Base-by-base conservation (phyloP, 2,329 filamentous ascomycete species). In the Xylaria sp. region DNA sequence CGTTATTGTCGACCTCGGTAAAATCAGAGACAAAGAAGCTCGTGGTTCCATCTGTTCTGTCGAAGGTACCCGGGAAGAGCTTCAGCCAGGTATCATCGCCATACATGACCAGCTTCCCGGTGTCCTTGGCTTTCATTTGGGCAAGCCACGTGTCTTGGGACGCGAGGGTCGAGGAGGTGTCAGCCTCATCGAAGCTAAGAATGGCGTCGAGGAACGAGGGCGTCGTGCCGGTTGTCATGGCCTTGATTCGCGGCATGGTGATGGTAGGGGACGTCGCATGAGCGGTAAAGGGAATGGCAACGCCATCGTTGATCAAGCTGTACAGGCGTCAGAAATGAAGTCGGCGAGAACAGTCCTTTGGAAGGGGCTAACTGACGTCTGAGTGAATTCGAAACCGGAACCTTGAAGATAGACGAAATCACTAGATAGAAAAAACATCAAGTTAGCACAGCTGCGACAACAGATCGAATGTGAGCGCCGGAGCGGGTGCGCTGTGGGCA, bases 11-110 rank as follows among this genome's bases (percentile, higher is more conserved):
- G 73, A 99, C 97, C 84, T 99, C 94, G 59, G 93, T 97, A 77
- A 98, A 99, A 80, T 99, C 96, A 80, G 96, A 94, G 75, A 99
- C 96, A 81, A 98, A 99, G 81, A 99, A 99, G 82, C 95, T 98
- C 66, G 94, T 94, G 1, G 96, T 99, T 57, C 97, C 96, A 81
- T 99, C 97, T 60, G 90, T 86, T 50, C 94, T 90, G 74, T 91
- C 89, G 82, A 99, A 99, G 57, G 92, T 94, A 18, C 88, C 89
- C 0, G 96, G 96, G 76, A 99, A 99, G 15, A 99, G 86, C 83
- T 98, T 98, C 74, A 99, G 84, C 97, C 96, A 99, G 23, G 96
- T 99, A 80, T 99, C 96, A 77, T 99, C 96, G 58, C 96, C 96
- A 78, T 96, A 98, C 91, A 99, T 96, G 78, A 98, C 85, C 71